Conservation (phyloP, 2,329 filamentous ascomycete genomes). For the Trichoderma sp. region DNA sequence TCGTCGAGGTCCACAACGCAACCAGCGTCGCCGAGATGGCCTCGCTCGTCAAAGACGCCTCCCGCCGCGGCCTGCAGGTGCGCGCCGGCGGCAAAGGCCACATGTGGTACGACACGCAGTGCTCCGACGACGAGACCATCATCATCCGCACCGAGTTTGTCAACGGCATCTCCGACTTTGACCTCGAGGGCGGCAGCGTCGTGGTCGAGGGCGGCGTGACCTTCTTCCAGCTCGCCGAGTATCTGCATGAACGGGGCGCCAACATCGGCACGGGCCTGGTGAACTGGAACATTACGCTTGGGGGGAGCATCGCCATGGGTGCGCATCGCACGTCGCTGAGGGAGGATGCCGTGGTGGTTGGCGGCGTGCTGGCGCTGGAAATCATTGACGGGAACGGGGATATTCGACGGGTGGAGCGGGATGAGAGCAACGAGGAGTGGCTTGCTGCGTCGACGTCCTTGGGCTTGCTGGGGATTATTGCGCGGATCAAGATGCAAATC, state of each 20-base stretch:
- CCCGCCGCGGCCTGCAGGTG: constrained; percentile 45
- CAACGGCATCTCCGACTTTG: constrained; percentile 50
- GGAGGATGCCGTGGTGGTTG: constrained; percentile 55
- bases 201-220: constrained; percentile 57
- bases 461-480: constrained; percentile 53
- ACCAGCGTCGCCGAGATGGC: constrained; percentile 50
- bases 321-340: constrained; percentile 54
- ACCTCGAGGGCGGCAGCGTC: constrained; percentile 49
- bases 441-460: constrained; percentile 56
- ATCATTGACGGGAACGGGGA: constrained; percentile 54
- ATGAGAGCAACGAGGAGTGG: constrained; percentile 53
- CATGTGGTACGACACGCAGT: constrained; percentile 60
- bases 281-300: constrained; percentile 59
- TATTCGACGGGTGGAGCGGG: constrained; percentile 46
- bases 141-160: constrained; percentile 53
- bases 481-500: constrained; percentile 52
- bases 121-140: constrained; percentile 52
- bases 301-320: constrained; percentile 56
- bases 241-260: constrained; percentile 51
- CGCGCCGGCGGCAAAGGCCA: constrained; percentile 55
- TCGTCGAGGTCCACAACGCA: constrained; percentile 50
- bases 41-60: constrained; percentile 47
- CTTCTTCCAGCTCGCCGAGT: constrained; percentile 56
- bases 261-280: constrained; percentile 56
- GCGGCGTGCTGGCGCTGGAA: constrained; percentile 53